phyloP scores from a whole-genome alignment of 108 stramenopile species.

The Aureococcus anophagefferens region DNA sequence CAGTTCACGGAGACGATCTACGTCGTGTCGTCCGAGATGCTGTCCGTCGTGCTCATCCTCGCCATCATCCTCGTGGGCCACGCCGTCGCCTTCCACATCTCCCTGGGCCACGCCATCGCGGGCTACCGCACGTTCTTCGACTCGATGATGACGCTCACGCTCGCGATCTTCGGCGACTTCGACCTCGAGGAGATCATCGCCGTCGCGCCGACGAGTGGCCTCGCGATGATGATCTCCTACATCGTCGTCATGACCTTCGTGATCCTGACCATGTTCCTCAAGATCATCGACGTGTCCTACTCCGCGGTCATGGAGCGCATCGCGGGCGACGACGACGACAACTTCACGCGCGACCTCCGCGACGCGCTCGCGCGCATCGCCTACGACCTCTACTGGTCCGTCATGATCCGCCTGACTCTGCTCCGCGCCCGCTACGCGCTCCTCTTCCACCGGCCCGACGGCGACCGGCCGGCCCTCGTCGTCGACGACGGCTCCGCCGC shows the following conservation, averaged over 20 bases:
- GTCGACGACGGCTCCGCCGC: no score
- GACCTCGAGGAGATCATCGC: neutral
- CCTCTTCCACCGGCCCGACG: no score
- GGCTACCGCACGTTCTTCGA: neutral
- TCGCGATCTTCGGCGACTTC: conserved; percentile 6
- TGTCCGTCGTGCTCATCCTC: neutral
- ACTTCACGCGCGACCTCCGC: neutral
- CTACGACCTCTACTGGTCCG: conserved; percentile 10
- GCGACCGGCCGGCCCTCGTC: no score
- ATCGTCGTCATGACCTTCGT: conserved; percentile 7
- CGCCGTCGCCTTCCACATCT: conserved; percentile 4
- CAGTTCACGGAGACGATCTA: conserved; percentile 10
- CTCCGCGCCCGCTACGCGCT: neutral
- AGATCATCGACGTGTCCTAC: conserved; percentile 15
- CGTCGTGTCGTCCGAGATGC: neutral
- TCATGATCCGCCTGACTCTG: neutral
- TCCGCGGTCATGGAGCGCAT: neutral
- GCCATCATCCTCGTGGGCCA: conserved; percentile 1
- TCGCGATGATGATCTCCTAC: conserved; percentile 2
- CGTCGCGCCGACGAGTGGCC: neutral
- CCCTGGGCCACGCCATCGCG: neutral
- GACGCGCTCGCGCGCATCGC: neutral
- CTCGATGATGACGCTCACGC: neutral
- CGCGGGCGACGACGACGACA: neutral
- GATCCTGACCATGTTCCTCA: conserved; percentile 13